Base-by-base conservation (phyloP, 169 alveolate species). In the Plasmodium chabaudi region DNA sequence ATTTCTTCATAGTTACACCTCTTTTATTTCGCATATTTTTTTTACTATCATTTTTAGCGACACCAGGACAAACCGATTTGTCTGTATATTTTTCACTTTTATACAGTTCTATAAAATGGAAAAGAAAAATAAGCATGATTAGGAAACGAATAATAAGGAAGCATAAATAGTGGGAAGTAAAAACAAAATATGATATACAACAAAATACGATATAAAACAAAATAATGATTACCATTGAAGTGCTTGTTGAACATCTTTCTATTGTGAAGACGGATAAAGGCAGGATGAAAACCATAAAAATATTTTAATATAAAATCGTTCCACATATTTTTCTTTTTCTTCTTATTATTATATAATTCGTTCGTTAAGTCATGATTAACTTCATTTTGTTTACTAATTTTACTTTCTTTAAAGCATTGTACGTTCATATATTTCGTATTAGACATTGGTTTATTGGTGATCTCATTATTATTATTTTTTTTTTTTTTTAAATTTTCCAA, bases 251-350 rank as follows among this genome's bases (percentile, higher is more conserved):
- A 82, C 4, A 82, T 64, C 51, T 49, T 82, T 1, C 90, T 68
- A 72, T 82, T 82, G 27, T 82, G 72, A 1, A 82, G 82, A 7
- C 90, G 90, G 21, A 82, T 68, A 9, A 61, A 39, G 44, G 90
- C 90, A 2, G 90, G 90, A 46, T 82, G 90, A 44, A 55, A n/a
- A 46, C 47, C 39, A 1, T 47, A 10, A 49, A 55, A 82, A 21
- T 39, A 23, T 1, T 21, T 64, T 17, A 47, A 1, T 17, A 68
- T 3, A 9, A 68, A 34, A 34, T 34, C 0, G 7, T 34, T 34
- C 42, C 42, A 34, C 5, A 4, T 0, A 15, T 51, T 15, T 9
- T 69, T 25, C 27, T 60, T 34, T 23, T 51, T 21, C 9, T 7
- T 15, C 21, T 59, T 64, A 17, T 55, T 57, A 23, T 15, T 21